Conservation (phyloP, 805 yeast species). For the Candida patagonica region DNA sequence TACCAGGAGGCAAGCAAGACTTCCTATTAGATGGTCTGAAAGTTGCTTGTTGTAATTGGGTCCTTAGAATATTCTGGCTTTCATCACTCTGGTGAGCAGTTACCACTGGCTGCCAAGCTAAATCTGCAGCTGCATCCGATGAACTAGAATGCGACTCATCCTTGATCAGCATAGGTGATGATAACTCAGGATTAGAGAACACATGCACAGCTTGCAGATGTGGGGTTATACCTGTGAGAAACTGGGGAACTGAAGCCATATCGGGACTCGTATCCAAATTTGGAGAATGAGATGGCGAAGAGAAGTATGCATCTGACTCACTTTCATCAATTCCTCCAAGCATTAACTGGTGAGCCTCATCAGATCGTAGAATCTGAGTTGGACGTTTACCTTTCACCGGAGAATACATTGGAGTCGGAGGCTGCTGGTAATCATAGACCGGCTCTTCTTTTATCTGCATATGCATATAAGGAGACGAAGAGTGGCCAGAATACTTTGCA, state of each 20-base stretch:
- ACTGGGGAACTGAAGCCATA: slow-evolving; percentile 11
- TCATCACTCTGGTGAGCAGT: slow-evolving; percentile 27
- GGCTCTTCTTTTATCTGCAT: too few species aligned
- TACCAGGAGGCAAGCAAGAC: slow-evolving; percentile 80
- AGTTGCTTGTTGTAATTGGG: slow-evolving; percentile 26
- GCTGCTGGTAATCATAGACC: not conserved
- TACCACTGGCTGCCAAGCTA: slow-evolving; percentile 30
- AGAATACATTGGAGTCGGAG: slow-evolving; percentile 3
- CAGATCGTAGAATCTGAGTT: not conserved
- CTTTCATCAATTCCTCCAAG: slow-evolving; percentile 8
- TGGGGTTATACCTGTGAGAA: slow-evolving; percentile 13
- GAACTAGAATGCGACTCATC: not conserved
- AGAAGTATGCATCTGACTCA: slow-evolving; percentile 15
- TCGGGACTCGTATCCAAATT: slow-evolving; percentile 16
- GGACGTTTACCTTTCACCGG: slow-evolving; percentile 3
- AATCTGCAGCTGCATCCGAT: slow-evolving; percentile 23
- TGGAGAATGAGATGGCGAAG: slow-evolving; percentile 17
- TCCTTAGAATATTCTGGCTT: slow-evolving; percentile 25
- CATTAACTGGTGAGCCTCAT: not conserved
- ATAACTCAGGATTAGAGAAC: slow-evolving; percentile 16
- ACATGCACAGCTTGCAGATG: slow-evolving; percentile 14
- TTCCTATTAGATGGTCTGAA: slow-evolving; percentile 28
- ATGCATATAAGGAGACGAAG: not conserved
- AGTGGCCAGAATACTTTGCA: not conserved
- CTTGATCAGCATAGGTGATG: slow-evolving; percentile 7